Percentiles rank a stretch among this genome's conserved stretches.
These are phyloP conservation scores for Porphyrellus cyaneotinctus DNA, from an alignment of 768 basidiomycete genomes.

Conservation along the genomic window DNA sequence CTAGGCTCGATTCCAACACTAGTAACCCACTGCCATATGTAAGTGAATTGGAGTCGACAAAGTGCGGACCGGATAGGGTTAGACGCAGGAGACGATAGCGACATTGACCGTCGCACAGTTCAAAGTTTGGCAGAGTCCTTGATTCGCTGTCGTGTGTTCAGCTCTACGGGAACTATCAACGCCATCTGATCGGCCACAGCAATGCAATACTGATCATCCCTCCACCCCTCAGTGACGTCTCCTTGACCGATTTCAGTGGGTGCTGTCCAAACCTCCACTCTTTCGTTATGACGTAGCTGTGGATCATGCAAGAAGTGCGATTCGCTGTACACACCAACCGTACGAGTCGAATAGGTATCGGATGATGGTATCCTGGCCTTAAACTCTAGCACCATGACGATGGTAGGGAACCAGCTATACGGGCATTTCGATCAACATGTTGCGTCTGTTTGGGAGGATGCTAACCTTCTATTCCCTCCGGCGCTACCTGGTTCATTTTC, in stretches of 20 bases:
- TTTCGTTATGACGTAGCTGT: conserved; percentile 52
- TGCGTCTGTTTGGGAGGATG: neutral
- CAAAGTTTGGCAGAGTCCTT: conserved; percentile 22
- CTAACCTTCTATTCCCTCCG: conserved; percentile 12
- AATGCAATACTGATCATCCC: conserved; percentile 60
- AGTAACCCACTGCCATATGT: too few species aligned
- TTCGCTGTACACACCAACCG: conserved; percentile 53
- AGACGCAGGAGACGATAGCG: neutral
- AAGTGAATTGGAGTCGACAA: too few species aligned
- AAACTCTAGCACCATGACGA: conserved; percentile 59
- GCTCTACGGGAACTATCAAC: conserved; percentile 36
- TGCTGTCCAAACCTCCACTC: conserved; percentile 65
- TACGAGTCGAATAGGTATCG: conserved; percentile 41
- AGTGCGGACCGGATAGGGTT: too few species aligned
- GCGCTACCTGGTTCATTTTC: conserved; percentile 37
- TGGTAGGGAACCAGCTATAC: conserved; percentile 59
- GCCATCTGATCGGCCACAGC: conserved; percentile 62
- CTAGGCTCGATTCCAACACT: too few species aligned
- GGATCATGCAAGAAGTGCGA: conserved; percentile 52
- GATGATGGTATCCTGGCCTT: conserved; percentile 54
- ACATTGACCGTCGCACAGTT: conserved; percentile 1
- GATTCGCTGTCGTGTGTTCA: conserved; percentile 24
- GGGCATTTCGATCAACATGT: neutral
- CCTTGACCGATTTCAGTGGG: conserved; percentile 53
- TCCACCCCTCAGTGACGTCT: conserved; percentile 44